A percentile compares a stretch with the other conserved stretches of the same genome.
Conservation (phyloP, 1,139 yeast genomes). For the Suhomyces taliae region DNA sequence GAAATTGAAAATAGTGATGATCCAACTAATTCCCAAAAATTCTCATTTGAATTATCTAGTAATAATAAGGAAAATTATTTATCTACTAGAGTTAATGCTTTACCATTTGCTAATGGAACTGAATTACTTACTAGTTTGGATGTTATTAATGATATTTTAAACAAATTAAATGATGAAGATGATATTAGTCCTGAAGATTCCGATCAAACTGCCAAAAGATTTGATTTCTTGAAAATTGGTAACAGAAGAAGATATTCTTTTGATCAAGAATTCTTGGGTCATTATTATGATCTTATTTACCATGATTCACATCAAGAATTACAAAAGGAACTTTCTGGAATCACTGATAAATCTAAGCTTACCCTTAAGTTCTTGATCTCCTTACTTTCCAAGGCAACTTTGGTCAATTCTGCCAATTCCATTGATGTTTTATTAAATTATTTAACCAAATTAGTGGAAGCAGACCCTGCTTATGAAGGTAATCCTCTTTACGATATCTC, state of each 20-base stretch:
- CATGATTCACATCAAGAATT: constrained; percentile 48
- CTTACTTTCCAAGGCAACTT: constrained; percentile 64
- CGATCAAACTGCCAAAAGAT: constrained; percentile 9
- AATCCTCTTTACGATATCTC: constrained; percentile 49
- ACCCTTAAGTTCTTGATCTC: constrained; percentile 49
- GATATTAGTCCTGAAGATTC: constrained; percentile 9
- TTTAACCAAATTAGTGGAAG: constrained; percentile 17
- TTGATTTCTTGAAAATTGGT: constrained; percentile 19
- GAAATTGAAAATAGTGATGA: constrained; percentile 22
- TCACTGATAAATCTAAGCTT: constrained; percentile 22
- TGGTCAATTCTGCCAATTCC: constrained; percentile 50
- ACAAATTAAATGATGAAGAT: constrained; percentile 30
- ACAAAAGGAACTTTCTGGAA: constrained; percentile 34
- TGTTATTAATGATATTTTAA: constrained; percentile 55
- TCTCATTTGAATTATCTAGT: constrained; percentile 43
- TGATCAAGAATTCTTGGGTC: constrained; percentile 30
- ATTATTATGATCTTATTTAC: constrained; percentile 33
- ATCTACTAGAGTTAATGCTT: constrained; percentile 66
- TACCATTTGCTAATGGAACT: constrained; percentile 73
- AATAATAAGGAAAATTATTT: constrained; percentile 67
- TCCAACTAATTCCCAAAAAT: constrained; percentile 8
- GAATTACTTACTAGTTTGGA: constrained; percentile 58
- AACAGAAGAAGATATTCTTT: constrained; percentile 24
- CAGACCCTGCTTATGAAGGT: constrained; percentile 19
- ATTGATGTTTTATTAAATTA: constrained; percentile 52